Base-by-base conservation (phyloP, 2,329 filamentous ascomycete species). In the Alternaria viburni region DNA sequence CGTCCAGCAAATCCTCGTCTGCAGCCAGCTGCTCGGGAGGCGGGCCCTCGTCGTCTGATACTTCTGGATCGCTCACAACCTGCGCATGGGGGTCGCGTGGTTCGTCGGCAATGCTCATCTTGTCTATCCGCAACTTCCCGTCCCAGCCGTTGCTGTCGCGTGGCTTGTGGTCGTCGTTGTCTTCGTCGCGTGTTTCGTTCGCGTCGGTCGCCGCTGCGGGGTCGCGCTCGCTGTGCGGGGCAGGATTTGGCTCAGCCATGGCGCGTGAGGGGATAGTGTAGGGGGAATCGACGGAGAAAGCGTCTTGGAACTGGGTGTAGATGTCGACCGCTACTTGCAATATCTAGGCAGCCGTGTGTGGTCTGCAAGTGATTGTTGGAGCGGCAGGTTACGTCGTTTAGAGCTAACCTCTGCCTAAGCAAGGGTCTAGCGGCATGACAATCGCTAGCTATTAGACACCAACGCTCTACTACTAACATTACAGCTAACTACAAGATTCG, bases 91-190 rank as follows among this genome's bases (percentile, higher is more conserved):
- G 67, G 49, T 77, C 74, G 41, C 61, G 64, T 8, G 70, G 69
- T 21, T 71, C 69, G 51, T 74, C 71, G 11, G 59, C 64, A 25
- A 77, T 59, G 3, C 89, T 86, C 75, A 87, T 90, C 73, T 89
- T 89, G 65, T 91, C 89, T 54, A 97, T 82, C 43, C 92, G 86
- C 62, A 95, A 85, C 81, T 95, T 95, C 67, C 92, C 92, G 79
- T 95, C 92, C 92, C 92, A 95, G 65, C 92, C 92, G 73, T 81
- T 82, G 69, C 79, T 81, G 54, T 82, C 77, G 57, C 76, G 61
- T 36, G 77, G 78, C 41, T 69, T 75, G 63, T 76, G 68, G 51
- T 74, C 73, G 25, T 75, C 71, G 13, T 62, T 67, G 28, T 74
- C 68, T n/a, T 69, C 57, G 41, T 74, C 64, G 56, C 57, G 68